These are phyloP conservation scores for Teratosphaeriaceae sp. DNA, from an alignment of 2,329 filamentous ascomycete genomes.

Conservation along the genomic window DNA sequence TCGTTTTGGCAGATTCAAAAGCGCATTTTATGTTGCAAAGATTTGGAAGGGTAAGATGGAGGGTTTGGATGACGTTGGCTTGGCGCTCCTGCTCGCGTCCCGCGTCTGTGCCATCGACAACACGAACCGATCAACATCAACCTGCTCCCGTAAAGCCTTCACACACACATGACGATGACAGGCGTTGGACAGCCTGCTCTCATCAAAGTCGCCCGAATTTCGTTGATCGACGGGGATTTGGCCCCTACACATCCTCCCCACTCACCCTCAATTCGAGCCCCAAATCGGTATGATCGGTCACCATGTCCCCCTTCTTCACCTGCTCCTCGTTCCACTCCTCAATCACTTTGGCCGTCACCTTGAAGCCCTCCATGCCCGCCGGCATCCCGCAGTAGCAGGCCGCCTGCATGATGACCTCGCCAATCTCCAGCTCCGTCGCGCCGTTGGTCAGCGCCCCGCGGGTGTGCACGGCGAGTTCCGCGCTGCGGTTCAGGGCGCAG, in stretches of 20 bases:
- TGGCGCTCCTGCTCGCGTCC: too few species aligned
- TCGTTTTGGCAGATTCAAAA: neutral
- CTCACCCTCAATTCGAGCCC: constrained; percentile 14
- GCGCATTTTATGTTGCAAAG: too few species aligned
- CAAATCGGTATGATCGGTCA: constrained; percentile 29
- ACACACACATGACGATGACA: too few species aligned
- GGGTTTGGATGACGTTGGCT: too few species aligned
- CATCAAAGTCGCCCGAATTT: too few species aligned
- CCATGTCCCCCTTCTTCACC: constrained; percentile 8
- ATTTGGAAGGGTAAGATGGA: too few species aligned
- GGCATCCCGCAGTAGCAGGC: constrained; percentile 50
- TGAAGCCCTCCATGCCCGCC: constrained; percentile 49
- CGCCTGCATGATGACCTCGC: constrained; percentile 50
- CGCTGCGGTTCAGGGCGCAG: constrained; percentile 52
- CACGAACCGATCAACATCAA: too few species aligned
- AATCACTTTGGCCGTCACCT: constrained; percentile 45
- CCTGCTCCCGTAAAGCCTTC: too few species aligned
- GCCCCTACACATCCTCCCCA: neutral
- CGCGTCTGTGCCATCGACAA: too few species aligned
- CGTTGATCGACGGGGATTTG: neutral
- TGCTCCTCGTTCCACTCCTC: constrained; percentile 44
- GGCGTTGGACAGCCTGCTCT: too few species aligned
- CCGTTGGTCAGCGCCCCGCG: constrained; percentile 59
- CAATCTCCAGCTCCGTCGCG: constrained; percentile 54
- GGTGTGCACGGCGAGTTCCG: constrained; percentile 57